Percentiles rank a stretch among this genome's conserved stretches.
Evolutionary conservation across 306 rosid genomes (phyloP).

Genomic region (Medicago ruthenica): DNA sequence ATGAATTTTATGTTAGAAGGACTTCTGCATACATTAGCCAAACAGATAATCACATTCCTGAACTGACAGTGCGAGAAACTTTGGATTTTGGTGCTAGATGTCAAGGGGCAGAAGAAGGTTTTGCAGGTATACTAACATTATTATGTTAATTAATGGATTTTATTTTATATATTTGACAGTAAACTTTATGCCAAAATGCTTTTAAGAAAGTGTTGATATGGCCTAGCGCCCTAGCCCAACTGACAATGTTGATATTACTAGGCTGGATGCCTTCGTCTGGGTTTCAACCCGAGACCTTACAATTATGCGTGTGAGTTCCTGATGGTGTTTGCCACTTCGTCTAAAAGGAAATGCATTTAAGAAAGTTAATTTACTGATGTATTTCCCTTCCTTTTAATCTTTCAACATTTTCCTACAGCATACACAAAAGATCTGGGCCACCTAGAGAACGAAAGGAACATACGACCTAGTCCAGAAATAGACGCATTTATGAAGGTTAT

Average conservation of each 20-base stretch:
- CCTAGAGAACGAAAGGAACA: conserved; percentile 64
- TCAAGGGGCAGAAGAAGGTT: conserved; percentile 82
- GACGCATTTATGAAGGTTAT: conserved; percentile 93
- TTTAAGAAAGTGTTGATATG: no score
- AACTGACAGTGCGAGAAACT: conserved; percentile 86
- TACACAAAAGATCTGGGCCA: conserved; percentile 53
- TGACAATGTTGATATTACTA: no score
- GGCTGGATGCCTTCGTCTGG: no score
- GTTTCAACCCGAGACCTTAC: no score
- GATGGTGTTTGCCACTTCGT: no score
- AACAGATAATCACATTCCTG: conserved; percentile 86
- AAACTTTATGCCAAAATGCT: not conserved
- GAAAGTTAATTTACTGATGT: conserved; percentile 16
- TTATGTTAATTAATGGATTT: not conserved
- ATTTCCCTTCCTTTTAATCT: not conserved
- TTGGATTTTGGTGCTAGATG: conserved; percentile 95
- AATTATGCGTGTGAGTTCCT: no score
- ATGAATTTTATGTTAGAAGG: conserved; percentile 79
- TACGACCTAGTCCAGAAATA: conserved; percentile 80
- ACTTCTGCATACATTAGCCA: conserved; percentile 92
- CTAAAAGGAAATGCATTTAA: not conserved
- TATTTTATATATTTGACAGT: not conserved
- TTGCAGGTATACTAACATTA: conserved; percentile 57
- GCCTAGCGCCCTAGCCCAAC: no score
- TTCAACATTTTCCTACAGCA: conserved; percentile 44